A percentile compares a stretch with the other conserved stretches of the same genome.
Conservation (phyloP, 1,284 basidiomycete genomes). For the Kwoniella shivajii region DNA sequence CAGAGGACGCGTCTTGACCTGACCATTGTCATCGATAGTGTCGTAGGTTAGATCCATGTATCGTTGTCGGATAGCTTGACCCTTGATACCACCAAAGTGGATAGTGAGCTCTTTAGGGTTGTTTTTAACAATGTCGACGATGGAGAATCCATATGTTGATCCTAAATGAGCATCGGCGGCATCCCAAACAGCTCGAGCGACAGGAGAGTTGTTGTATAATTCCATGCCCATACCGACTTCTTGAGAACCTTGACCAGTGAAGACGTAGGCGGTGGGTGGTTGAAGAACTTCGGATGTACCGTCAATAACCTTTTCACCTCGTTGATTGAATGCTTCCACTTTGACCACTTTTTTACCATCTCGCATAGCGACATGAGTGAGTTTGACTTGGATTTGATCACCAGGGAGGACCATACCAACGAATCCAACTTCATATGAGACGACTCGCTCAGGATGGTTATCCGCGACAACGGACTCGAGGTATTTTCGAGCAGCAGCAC, state of each 20-base stretch:
- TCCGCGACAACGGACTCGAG: slow-evolving; percentile 93
- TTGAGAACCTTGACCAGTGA: slow-evolving; percentile 98
- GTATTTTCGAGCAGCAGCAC: slow-evolving; percentile 88
- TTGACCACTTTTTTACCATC: slow-evolving; percentile 90
- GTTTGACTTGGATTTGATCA: slow-evolving; percentile 82
- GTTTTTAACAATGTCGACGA: slow-evolving; percentile 96
- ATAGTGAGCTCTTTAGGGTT: slow-evolving; percentile 97
- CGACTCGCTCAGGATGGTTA: slow-evolving; percentile 86
- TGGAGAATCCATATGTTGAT: slow-evolving; percentile 93
- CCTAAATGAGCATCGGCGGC: slow-evolving; percentile 90
- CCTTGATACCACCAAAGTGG: slow-evolving; percentile 98
- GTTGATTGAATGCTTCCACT: slow-evolving; percentile 82
- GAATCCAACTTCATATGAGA: slow-evolving; percentile 87
- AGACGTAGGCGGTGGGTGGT: slow-evolving; percentile 91
- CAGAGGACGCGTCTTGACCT: slow-evolving; percentile 89
- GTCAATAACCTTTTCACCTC: slow-evolving; percentile 86
- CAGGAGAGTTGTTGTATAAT: slow-evolving; percentile 86
- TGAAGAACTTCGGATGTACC: slow-evolving; percentile 92
- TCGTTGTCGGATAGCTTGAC: slow-evolving; percentile 93
- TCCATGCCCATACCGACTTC: slow-evolving; percentile 99
- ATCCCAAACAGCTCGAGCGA: slow-evolving; percentile 96
- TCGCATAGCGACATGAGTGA: slow-evolving; percentile 88
- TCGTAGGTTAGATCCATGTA: slow-evolving; percentile 99
- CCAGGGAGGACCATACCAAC: slow-evolving; percentile 97
- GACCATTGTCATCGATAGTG: slow-evolving; percentile 91